phyloP scores from a whole-genome alignment of 2,329 filamentous ascomycete genomes.

The Microcyclospora tardicrescens region DNA sequence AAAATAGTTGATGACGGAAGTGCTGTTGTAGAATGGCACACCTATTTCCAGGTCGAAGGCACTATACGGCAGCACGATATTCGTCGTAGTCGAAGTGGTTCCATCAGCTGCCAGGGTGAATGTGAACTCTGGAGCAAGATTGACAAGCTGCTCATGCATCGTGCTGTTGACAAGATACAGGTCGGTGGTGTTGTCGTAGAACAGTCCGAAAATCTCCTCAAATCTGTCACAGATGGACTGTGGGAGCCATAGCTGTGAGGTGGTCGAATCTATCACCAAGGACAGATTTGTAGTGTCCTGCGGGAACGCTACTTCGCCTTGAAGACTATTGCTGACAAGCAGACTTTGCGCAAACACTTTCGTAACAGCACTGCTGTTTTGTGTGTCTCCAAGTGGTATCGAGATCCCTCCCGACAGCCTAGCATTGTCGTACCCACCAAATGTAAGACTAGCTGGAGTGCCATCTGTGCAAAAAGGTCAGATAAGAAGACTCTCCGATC shows the following conservation, averaged over 20 bases:
- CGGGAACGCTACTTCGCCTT: too few species aligned
- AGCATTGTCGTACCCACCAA: slow-evolving; percentile 27
- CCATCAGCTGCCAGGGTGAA: slow-evolving; percentile 21
- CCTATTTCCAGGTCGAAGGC: slow-evolving; percentile 24
- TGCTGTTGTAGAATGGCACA: slow-evolving; percentile 12
- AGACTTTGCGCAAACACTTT: slow-evolving; percentile 2
- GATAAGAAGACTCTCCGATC: too few species aligned
- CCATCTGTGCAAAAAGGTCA: slow-evolving; percentile 5
- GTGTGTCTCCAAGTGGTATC: too few species aligned
- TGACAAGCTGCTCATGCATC: slow-evolving; percentile 19
- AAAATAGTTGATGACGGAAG: slow-evolving; percentile 20
- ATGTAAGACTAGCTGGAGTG: slow-evolving; percentile 15
- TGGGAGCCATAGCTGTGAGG: slow-evolving; percentile 29
- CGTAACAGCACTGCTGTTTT: slow-evolving; percentile 2
- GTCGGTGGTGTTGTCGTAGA: slow-evolving; percentile 20
- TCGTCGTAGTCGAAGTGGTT: slow-evolving; percentile 4
- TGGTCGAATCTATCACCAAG: slow-evolving; percentile 20
- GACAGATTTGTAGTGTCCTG: neutral
- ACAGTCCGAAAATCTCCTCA: slow-evolving; percentile 23
- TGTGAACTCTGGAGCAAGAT: slow-evolving; percentile 17
- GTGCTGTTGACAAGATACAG: slow-evolving; percentile 26
- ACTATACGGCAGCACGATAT: slow-evolving; percentile 25
- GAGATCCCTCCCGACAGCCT: neutral
- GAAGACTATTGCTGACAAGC: neutral
- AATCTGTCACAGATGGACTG: slow-evolving; percentile 21